These are phyloP conservation scores for Chalciporus pseudorubinellus DNA, from an alignment of 768 basidiomycete genomes.

Conservation along the genomic window DNA sequence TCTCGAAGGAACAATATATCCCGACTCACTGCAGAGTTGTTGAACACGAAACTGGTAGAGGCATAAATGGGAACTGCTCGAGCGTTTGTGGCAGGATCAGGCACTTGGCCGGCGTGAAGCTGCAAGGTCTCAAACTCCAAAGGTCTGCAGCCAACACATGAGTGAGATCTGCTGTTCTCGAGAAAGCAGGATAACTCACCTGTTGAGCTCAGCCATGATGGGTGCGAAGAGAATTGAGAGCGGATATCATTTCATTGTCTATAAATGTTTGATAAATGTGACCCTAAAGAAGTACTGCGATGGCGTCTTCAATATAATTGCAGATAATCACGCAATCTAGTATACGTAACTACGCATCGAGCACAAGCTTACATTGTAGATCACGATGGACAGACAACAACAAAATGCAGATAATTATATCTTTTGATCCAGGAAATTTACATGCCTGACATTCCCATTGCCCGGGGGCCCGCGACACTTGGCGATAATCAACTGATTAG, in stretches of 20 bases:
- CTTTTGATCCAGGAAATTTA: no score
- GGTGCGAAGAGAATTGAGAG: background rate
- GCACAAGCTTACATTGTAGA: no score
- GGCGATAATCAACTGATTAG: no score
- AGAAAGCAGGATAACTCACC: constrained; percentile 4
- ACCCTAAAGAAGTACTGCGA: background rate
- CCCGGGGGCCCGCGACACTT: no score
- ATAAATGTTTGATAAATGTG: no score
- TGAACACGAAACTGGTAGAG: constrained; percentile 54
- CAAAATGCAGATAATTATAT: no score
- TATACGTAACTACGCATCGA: no score
- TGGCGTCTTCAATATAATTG: no score
- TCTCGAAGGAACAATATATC: background rate
- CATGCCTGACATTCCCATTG: no score
- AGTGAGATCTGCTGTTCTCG: background rate
- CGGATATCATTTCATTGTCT: background rate
- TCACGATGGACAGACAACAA: no score
- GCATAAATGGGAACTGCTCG: constrained; percentile 66
- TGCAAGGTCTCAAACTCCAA: constrained; percentile 63
- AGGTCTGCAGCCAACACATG: constrained; percentile 15
- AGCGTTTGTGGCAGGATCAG: constrained; percentile 53
- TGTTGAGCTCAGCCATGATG: constrained; percentile 26
- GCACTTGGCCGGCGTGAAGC: constrained; percentile 57
- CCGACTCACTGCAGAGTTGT: constrained; percentile 45
- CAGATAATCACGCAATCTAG: background rate